phyloP scores from a whole-genome alignment of 768 basidiomycete genomes.

The Leccinum subtestaceum region DNA sequence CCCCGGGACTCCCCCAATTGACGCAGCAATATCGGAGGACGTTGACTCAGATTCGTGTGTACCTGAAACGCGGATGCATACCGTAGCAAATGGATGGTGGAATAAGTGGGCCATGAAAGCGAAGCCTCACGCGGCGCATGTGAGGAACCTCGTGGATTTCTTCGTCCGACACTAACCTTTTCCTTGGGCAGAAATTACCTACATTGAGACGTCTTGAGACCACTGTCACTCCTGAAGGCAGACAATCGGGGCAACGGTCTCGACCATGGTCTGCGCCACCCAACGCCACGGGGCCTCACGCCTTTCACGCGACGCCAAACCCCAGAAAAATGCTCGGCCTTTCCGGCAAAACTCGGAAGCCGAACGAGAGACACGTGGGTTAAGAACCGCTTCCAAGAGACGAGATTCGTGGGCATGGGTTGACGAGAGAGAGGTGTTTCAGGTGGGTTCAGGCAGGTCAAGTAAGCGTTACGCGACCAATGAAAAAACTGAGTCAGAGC shows the following conservation, averaged over 20 bases:
- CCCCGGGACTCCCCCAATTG: conserved; percentile 30
- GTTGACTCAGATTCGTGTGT: conserved; percentile 20
- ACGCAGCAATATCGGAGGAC: conserved; percentile 29
- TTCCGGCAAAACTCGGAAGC: conserved; percentile 7
- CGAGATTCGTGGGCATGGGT: not conserved
- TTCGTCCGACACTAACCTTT: conserved; percentile 11
- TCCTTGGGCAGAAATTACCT: conserved; percentile 27
- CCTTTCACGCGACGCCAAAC: conserved; percentile 15
- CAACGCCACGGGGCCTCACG: conserved; percentile 20
- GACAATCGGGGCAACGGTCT: conserved; percentile 33
- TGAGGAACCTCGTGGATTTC: conserved; percentile 15
- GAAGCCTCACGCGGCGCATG: conserved; percentile 15
- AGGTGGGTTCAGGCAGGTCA: conserved; percentile 9
- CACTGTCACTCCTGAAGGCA: conserved; percentile 44
- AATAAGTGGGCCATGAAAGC: conserved; percentile 44
- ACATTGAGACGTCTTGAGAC: conserved; percentile 45
- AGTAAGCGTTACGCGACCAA: conserved; percentile 13
- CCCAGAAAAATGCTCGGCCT: conserved; percentile 18
- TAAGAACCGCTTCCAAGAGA: conserved; percentile 7
- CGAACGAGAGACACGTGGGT: conserved; percentile 11
- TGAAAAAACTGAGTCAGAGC: not conserved
- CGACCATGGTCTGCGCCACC: conserved; percentile 27
- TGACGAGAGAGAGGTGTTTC: conserved; percentile 6
- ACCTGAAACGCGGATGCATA: conserved; percentile 34
- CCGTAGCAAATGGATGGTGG: conserved; percentile 51